phyloP scores from a whole-genome alignment of 2,329 filamentous ascomycete species.

The Chaetothyriales sp. region DNA sequence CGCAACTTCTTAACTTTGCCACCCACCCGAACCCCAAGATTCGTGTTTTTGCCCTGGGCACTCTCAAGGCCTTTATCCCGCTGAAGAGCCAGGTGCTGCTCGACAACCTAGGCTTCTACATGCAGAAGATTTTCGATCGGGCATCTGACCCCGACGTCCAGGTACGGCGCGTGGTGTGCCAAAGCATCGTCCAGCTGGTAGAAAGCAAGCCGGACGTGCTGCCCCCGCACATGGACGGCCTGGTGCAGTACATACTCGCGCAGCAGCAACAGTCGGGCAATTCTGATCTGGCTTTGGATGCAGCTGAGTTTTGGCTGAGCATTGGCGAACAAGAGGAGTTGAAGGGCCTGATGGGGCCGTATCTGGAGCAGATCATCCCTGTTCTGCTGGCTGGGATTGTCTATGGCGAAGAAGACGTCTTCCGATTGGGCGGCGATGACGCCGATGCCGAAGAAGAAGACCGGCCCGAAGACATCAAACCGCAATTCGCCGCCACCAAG shows the following conservation, averaged over 20 bases:
- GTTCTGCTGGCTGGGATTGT: conserved; percentile 90
- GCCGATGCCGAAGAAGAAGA: conserved; percentile 90
- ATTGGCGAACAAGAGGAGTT: conserved; percentile 76
- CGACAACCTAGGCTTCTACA: conserved; percentile 63
- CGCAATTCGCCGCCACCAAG: conserved; percentile 68
- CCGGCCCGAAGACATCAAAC: conserved; percentile 78
- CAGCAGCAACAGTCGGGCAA: conserved; percentile 76
- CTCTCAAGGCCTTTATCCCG: conserved; percentile 84
- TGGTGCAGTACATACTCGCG: conserved; percentile 84
- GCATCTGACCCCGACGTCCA: conserved; percentile 64
- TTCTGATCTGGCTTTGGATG: conserved; percentile 80
- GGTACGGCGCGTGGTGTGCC: conserved; percentile 83
- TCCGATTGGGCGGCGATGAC: conserved; percentile 66
- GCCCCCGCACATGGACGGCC: conserved; percentile 67
- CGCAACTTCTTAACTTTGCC: conserved; percentile 79
- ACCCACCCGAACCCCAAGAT: conserved; percentile 63
- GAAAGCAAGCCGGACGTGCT: conserved; percentile 85
- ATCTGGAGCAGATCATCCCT: conserved; percentile 73
- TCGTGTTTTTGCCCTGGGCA: conserved; percentile 62
- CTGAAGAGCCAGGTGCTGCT: conserved; percentile 72
- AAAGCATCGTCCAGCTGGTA: conserved; percentile 81
- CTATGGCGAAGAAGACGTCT: conserved; percentile 86
- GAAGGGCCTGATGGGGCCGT: conserved; percentile 61
- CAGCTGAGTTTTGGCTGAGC: conserved; percentile 93
- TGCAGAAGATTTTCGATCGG: conserved; percentile 70